phyloP scores from a whole-genome alignment of 1,284 basidiomycete genomes.

The Cutaneotrichosporon sp. region DNA sequence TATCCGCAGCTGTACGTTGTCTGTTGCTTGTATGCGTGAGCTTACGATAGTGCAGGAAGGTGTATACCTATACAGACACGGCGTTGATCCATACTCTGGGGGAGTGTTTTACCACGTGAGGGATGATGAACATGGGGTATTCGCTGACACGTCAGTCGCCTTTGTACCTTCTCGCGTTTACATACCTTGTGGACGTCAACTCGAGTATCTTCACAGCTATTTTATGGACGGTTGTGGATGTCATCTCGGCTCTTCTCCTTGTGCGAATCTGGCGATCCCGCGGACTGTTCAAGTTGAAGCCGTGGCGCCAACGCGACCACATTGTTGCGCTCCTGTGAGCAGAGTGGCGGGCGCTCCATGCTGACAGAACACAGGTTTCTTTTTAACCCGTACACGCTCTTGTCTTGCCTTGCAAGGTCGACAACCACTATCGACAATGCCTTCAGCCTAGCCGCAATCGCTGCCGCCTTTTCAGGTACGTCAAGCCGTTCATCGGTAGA shows the following conservation, averaged over 20 bases:
- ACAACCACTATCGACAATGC: conserved; percentile 74
- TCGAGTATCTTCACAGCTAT: conserved; percentile 54
- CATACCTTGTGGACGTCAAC: conserved; percentile 55
- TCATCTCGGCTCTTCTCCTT: conserved; percentile 61
- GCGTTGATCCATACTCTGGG: conserved; percentile 76
- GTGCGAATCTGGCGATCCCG: conserved; percentile 15
- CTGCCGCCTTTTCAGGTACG: conserved; percentile 64
- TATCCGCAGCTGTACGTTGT: conserved; percentile 49
- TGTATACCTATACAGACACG: conserved; percentile 65
- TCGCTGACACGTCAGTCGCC: conserved; percentile 59
- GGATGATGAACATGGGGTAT: not conserved
- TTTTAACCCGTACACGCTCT: conserved; percentile 78
- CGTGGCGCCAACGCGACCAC: not conserved
- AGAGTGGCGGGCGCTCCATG: not conserved
- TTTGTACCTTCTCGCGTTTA: conserved; percentile 69
- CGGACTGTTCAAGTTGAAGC: too few species aligned
- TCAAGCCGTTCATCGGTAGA: too few species aligned
- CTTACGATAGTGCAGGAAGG: conserved; percentile 70
- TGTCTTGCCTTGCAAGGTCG: conserved; percentile 72
- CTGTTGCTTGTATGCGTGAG: too few species aligned
- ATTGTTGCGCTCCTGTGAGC: conserved; percentile 57
- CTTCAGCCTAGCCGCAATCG: conserved; percentile 61
- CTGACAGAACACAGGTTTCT: conserved; percentile 60
- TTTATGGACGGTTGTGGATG: conserved; percentile 67
- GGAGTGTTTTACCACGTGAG: conserved; percentile 76